These are phyloP conservation scores for Penicillium olsonii DNA, from an alignment of 2,329 filamentous ascomycete genomes.

Conservation along the genomic window DNA sequence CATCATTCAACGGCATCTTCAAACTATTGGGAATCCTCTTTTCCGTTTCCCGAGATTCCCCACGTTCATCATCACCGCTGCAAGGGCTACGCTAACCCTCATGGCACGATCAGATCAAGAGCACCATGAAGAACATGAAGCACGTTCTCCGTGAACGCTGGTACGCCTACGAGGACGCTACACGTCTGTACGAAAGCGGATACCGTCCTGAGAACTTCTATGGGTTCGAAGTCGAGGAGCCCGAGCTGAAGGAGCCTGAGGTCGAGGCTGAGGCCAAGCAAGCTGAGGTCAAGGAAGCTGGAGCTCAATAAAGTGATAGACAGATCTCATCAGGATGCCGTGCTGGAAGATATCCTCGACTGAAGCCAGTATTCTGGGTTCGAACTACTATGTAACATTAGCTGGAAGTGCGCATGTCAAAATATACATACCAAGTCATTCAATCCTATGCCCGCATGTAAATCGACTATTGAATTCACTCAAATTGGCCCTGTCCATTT, in stretches of 20 bases:
- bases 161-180: slow-evolving; percentile 69
- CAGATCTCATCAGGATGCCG: background rate
- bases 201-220: slow-evolving; percentile 34
- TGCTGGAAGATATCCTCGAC: background rate
- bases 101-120: slow-evolving; percentile 59
- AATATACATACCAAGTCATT: background rate
- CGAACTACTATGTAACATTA: slow-evolving; percentile 12
- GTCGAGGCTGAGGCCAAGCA: too few relatives aligned
- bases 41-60: background rate
- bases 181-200: slow-evolving; percentile 38
- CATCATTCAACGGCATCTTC: background rate
- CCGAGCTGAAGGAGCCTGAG: too few relatives aligned
- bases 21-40: too few relatives aligned
- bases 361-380: background rate
- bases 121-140: slow-evolving; percentile 80
- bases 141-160: slow-evolving; percentile 83
- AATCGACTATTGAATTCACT: background rate
- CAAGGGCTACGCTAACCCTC: background rate
- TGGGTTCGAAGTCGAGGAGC: slow-evolving; percentile 27
- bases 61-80: background rate
- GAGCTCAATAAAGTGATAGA: background rate
- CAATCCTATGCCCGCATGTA: background rate
- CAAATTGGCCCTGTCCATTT: background rate
- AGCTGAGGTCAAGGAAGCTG: too few relatives aligned
- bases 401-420: slow-evolving; percentile 6